These are phyloP conservation scores for Punica granatum DNA, from an alignment of 345 rosid species.

Conservation along the genomic window DNA sequence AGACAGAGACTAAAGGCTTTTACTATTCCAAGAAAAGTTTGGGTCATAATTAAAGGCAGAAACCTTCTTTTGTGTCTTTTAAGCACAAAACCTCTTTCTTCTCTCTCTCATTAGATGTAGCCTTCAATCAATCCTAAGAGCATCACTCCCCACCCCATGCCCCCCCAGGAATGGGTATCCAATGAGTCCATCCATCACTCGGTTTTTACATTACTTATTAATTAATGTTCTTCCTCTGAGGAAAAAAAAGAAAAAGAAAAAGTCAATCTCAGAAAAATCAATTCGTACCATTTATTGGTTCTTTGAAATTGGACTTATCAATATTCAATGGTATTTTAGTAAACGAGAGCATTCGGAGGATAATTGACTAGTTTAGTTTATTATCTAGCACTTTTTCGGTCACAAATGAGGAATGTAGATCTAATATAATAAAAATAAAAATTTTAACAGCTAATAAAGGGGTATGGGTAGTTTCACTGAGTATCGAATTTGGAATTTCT, in stretches of 20 bases:
- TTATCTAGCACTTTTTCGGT: no score
- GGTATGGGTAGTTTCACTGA: no score
- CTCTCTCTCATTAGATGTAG: neutral
- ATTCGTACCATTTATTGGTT: neutral
- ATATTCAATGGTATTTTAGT: no score
- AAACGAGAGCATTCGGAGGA: no score
- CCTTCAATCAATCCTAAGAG: neutral
- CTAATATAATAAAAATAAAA: no score
- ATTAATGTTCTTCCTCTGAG: no score
- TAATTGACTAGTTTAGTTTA: no score
- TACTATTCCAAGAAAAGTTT: constrained; percentile 15
- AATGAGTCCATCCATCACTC: neutral
- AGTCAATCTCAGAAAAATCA: neutral
- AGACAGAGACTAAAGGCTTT: constrained; percentile 39
- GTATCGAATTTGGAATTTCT: no score
- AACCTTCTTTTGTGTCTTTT: constrained; percentile 19
- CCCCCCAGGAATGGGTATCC: constrained; percentile 3
- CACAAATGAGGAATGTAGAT: no score
- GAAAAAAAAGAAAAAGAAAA: neutral
- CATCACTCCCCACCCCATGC: neutral
- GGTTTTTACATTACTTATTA: no score
- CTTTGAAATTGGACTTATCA: no score
- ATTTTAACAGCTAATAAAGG: no score
- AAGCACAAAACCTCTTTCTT: constrained; percentile 1
- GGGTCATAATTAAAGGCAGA: neutral